Evolutionary conservation across 495 filamentous ascomycete genomes (phyloP).

Genomic region (Aspergillus affinis): DNA sequence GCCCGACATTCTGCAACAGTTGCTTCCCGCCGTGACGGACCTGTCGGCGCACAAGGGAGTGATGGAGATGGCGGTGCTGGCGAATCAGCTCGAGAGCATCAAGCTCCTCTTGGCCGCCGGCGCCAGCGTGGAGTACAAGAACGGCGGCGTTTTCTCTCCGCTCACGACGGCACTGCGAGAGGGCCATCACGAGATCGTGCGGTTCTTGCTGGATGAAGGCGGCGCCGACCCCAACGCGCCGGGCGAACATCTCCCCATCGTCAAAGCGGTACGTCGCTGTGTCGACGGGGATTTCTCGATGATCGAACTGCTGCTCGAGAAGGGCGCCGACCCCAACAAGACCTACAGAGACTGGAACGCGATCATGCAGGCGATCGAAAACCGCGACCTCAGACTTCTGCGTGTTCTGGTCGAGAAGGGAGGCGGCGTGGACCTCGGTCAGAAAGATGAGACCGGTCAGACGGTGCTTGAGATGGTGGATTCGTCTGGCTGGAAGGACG

Average conservation of each 20-base stretch:
- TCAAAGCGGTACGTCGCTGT: conserved; percentile 52
- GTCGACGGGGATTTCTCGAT: conserved; percentile 44
- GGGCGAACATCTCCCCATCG: conserved; percentile 54
- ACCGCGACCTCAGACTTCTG: conserved; percentile 38
- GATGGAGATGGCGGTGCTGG: conserved; percentile 54
- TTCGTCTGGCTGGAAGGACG: conserved; percentile 22
- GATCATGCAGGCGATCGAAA: conserved; percentile 40
- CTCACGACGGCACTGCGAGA: conserved; percentile 56
- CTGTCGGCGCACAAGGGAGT: conserved; percentile 52
- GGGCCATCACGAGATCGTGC: conserved; percentile 46
- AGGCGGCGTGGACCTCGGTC: conserved; percentile 37
- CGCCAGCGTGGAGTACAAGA: conserved; percentile 51
- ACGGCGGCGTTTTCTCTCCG: conserved; percentile 56
- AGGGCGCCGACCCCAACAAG: conserved; percentile 54
- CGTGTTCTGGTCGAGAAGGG: conserved; percentile 44
- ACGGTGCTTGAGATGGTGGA: conserved; percentile 24
- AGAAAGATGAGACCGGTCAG: conserved; percentile 21
- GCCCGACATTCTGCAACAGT: conserved; percentile 42
- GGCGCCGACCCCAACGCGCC: conserved; percentile 53
- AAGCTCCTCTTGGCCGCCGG: conserved; percentile 25
- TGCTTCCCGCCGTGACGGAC: conserved; percentile 44
- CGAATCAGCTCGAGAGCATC: conserved; percentile 35
- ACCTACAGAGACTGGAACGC: conserved; percentile 56
- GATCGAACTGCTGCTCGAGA: conserved; percentile 48
- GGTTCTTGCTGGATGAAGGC: conserved; percentile 49